A percentile compares a stretch with the other conserved stretches of the same genome.
These are phyloP conservation scores for Graphilbum fragrans DNA, from an alignment of 2,329 filamentous ascomycete genomes.

Conservation along the genomic window DNA sequence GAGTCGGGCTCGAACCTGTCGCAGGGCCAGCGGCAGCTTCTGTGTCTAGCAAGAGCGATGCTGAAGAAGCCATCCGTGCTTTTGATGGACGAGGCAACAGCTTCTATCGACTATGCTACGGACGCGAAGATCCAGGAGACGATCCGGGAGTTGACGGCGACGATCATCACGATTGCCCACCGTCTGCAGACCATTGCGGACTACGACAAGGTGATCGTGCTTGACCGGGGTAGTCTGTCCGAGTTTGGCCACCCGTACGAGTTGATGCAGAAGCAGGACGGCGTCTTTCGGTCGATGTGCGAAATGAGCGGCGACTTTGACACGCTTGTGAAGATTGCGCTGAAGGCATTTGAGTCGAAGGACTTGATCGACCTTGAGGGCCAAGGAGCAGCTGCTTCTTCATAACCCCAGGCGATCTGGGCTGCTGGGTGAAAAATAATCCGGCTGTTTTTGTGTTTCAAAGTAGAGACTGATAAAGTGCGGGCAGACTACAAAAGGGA, in stretches of 20 bases:
- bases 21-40: constrained; percentile 86
- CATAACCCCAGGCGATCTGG: too few relatives aligned
- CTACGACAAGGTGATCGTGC: constrained; percentile 91
- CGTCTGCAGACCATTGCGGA: constrained; percentile 93
- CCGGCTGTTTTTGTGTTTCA: too few relatives aligned
- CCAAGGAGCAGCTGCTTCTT: not conserved
- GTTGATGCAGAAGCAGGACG: constrained; percentile 58
- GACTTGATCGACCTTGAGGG: not conserved
- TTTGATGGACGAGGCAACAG: constrained; percentile 99
- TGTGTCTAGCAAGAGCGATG: constrained; percentile 86
- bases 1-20: constrained; percentile 93
- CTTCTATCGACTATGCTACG: constrained; percentile 92
- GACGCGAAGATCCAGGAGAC: constrained; percentile 95
- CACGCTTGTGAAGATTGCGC: constrained; percentile 36
- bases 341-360: constrained; percentile 34
- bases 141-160: constrained; percentile 83
- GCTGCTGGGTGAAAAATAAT: too few relatives aligned
- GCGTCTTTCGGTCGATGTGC: constrained; percentile 52
- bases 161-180: constrained; percentile 94
- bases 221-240: constrained; percentile 77
- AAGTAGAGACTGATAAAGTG: too few relatives aligned
- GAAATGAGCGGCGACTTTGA: constrained; percentile 50
- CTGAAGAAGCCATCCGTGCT: constrained; percentile 85
- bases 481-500: too few relatives aligned
- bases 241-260: constrained; percentile 88